These are phyloP conservation scores for Globisporangium yorkense DNA, from an alignment of 352 stramenopile species.

Conservation along the genomic window DNA sequence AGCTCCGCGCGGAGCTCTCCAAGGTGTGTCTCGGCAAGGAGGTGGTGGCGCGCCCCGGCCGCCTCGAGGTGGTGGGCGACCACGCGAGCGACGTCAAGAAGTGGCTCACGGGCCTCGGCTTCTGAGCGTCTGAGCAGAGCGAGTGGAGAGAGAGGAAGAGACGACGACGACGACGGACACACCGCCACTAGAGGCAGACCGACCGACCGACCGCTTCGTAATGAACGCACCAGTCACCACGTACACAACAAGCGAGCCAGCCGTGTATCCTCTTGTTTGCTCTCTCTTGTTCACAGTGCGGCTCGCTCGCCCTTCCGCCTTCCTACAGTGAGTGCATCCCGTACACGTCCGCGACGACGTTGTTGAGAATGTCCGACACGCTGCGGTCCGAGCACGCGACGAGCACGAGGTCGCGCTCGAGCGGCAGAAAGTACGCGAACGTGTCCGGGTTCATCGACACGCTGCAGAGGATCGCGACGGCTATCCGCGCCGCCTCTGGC, in stretches of 20 bases:
- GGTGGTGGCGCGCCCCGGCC: slow-evolving; percentile 56
- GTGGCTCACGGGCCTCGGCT: slow-evolving; percentile 81
- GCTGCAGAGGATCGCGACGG: slow-evolving; percentile 60
- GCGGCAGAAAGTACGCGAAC: slow-evolving; percentile 72
- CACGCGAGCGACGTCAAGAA: slow-evolving; percentile 68
- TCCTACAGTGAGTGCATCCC: slow-evolving; percentile 75
- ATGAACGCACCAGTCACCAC: background rate
- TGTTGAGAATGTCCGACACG: slow-evolving; percentile 75
- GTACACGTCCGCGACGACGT: slow-evolving; percentile 74
- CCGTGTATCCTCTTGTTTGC: background rate
- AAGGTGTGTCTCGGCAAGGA: slow-evolving; percentile 82
- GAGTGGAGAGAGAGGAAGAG: slow-evolving; percentile 3
- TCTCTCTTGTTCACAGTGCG: no score
- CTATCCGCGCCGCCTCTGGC: slow-evolving; percentile 72
- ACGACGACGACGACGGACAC: slow-evolving; percentile 4
- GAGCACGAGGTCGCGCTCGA: slow-evolving; percentile 72
- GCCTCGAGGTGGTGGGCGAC: slow-evolving; percentile 76
- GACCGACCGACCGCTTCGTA: slow-evolving; percentile 1
- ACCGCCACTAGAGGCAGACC: background rate
- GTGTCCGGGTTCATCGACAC: slow-evolving; percentile 73
- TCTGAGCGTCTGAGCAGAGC: slow-evolving; percentile 29
- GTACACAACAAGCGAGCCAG: background rate
- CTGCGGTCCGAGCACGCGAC: slow-evolving; percentile 70
- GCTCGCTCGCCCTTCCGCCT: background rate
- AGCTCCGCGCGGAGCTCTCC: slow-evolving; percentile 73